Base-by-base conservation (phyloP, 1,139 yeast species). In the Debaryomyces subglobosus region DNA sequence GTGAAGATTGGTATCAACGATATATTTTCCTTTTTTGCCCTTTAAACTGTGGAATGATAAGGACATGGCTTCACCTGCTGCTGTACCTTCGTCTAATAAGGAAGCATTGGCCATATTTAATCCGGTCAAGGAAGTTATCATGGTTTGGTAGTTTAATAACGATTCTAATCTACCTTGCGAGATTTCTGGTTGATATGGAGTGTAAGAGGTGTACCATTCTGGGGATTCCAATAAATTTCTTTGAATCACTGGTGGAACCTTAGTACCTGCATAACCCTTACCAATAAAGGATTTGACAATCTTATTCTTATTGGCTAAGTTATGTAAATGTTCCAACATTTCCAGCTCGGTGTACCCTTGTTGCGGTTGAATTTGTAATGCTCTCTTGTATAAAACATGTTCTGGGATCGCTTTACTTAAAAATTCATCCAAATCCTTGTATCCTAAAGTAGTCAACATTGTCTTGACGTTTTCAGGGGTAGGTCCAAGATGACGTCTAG, bases 131-230 rank as follows among this genome's bases (percentile, higher is more conserved):
- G 95, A 96, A 39, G 91, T 74, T 18, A 94, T 79, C 67, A 92
- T 77, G 24, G 99, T 94, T 71, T 94, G 99, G 72, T 81, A 94
- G 69, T 94, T 94, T 57, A 94, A 74, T 55, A 94, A 75, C 33
- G 96, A 85, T 69, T 92, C 96, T 60, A 94, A 79, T 62, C 99
- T 84, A 47, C 99, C 99, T 69, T 94, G 99, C 3, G 97, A 88
- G 55, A 94, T 92, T 68, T 94, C 99, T 1, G 99, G 97, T 72
- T 94, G 99, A 67, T 94, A 94, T 32, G 99, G 99, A 25, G 99
- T 94, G 67, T 94, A 94, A 0, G 97, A 89, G 33, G 99, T 94
- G 74, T 94, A 94, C 99, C 99, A 94, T 65, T 90, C 97, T 15
- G 99, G 99, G 54, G 86, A 84, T 68, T 94, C 99, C 53, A 94